Percentiles rank a stretch among this genome's conserved stretches.
Evolutionary conservation across 108 stramenopile genomes (phyloP).

Genomic region (Hondaea fermentalgiana): DNA sequence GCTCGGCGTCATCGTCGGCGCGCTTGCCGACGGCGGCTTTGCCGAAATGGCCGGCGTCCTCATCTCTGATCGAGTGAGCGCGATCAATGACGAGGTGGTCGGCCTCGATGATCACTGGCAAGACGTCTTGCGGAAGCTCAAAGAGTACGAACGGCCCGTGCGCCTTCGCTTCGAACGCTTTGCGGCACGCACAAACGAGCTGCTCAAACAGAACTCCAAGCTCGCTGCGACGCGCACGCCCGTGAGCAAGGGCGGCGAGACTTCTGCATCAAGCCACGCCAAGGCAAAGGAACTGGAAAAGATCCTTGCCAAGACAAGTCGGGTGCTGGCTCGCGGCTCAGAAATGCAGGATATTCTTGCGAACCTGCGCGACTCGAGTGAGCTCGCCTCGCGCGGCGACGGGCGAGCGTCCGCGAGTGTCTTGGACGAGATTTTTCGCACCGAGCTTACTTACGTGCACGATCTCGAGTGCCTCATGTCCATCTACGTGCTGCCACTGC

Average conservation of each 20-base stretch:
- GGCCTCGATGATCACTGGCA: conserved; percentile 14
- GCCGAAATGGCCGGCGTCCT: neutral
- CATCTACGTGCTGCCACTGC: neutral
- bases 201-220: neutral
- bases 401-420: neutral
- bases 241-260: neutral
- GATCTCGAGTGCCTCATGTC: neutral
- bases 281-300: neutral
- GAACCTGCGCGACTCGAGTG: neutral
- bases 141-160: neutral
- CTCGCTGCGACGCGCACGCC: neutral
- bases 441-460: neutral
- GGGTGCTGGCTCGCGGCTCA: neutral
- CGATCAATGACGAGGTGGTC: neutral
- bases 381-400: neutral
- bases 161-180: neutral
- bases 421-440: neutral
- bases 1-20: neutral
- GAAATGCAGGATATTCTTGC: neutral
- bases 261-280: neutral
- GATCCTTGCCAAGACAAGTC: neutral
- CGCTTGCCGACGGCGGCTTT: neutral
- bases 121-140: conserved; percentile 6
- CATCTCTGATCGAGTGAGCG: neutral
- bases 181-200: neutral